Base-by-base conservation (phyloP, 805 yeast species). In the Teunomyces barrocoloradensis region DNA sequence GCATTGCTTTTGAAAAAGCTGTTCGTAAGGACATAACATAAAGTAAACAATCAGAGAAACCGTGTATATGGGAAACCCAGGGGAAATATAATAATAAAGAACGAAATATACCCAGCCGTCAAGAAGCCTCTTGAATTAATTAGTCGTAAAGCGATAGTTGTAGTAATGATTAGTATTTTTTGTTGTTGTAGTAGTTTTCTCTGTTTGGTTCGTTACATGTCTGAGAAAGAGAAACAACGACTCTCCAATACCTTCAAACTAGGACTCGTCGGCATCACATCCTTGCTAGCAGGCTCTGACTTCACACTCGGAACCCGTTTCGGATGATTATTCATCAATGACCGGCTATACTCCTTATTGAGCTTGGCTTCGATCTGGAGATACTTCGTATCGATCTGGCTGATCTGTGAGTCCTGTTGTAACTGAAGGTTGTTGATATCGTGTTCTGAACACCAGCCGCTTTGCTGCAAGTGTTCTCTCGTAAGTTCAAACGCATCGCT, bases 381-480 rank as follows among this genome's bases (percentile, higher is more conserved):
- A 33, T 72, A 55, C 47, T 66, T 69, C 15, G 71, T 59, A 53
- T 72, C 73, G 41, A 72, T 63, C 55, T 70, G 73, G 44, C 66
- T 58, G 44, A 65, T 48, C 38, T 68, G 64, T n/a, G 66, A 50
- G 47, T 66, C 74, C 47, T 65, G 64, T 53, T 73, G 75, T 21
- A 70, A 56, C 45, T 61, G 63, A 42, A 72, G 56, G 56, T 69
- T 71, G 48, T 69, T 64, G 52, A 72, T 60, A 55, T 73, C 77
- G 50, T 69, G 67, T 37, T 51, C 57, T 2, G 74, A 69, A 52
- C 76, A 71, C 77, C 77, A 73, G 2, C 77, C 77, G 29, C 69
- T 63, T 39, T 59, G 61, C 25, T 49, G 46, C 45, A 73, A 61
- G 43, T 68, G 61, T 36, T 56, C 52, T 44, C 57, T 65, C 15